Percentiles rank a stretch among this genome's conserved stretches.
Evolutionary conservation across 2,329 filamentous ascomycete species (phyloP).

Genomic region (Didymella arachidicola): DNA sequence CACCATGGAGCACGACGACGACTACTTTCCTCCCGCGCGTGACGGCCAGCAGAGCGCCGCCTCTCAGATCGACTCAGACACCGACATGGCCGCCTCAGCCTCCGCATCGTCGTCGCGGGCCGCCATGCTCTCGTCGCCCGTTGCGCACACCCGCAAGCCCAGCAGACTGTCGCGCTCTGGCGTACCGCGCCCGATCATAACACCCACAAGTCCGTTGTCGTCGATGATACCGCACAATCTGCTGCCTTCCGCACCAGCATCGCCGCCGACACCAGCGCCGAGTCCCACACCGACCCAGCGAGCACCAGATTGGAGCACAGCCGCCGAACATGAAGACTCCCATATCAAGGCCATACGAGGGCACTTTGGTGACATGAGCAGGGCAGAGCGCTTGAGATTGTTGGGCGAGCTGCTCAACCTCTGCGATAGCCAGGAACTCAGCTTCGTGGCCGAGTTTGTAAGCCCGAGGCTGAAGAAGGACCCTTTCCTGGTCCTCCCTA

Average conservation of each 20-base stretch:
- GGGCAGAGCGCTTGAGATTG: conserved; percentile 78
- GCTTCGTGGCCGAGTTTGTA: conserved; percentile 95
- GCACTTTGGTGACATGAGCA: conserved; percentile 79
- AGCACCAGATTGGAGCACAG: conserved; percentile 77
- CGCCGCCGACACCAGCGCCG: conserved; percentile 71
- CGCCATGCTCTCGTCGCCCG: conserved; percentile 48
- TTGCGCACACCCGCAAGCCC: conserved; percentile 47
- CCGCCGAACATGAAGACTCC: conserved; percentile 81
- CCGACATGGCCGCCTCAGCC: conserved; percentile 47
- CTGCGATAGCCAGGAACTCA: conserved; percentile 93
- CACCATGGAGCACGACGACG: conserved; percentile 46
- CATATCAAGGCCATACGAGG: conserved; percentile 80
- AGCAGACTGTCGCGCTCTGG: conserved; percentile 53
- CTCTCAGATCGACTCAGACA: conserved; percentile 44
- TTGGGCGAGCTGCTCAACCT: conserved; percentile 89
- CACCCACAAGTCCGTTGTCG: conserved; percentile 58
- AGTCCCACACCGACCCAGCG: conserved; percentile 70
- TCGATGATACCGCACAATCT: conserved; percentile 65
- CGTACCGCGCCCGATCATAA: conserved; percentile 57
- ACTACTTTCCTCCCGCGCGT: conserved; percentile 41
- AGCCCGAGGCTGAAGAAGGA: conserved; percentile 95
- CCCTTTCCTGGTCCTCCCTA: conserved; percentile 88
- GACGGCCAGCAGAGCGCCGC: conserved; percentile 31
- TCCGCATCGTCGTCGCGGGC: conserved; percentile 44
- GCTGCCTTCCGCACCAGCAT: conserved; percentile 70